Base-by-base conservation (phyloP, 2,329 filamentous ascomycete genomes). In the Cylindrodendrum hubeiense region DNA sequence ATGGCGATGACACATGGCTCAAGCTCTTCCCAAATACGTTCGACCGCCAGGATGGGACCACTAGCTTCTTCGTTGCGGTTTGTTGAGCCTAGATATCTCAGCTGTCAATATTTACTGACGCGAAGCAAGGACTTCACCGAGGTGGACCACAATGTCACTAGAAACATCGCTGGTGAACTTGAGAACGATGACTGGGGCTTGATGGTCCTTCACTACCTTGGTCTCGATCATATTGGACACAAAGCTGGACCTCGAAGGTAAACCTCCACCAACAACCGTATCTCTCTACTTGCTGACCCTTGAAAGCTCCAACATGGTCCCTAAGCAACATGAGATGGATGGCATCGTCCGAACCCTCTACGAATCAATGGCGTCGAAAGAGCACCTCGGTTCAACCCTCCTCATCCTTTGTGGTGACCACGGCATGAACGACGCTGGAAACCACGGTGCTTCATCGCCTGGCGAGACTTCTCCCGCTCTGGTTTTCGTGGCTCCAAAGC, bases 371-470 rank as follows among this genome's bases (percentile, higher is more conserved):
- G 86, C 92, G 74, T 85, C 85, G 4, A 82, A 92, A 60, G 77
- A 86, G 1, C 91, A 97, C 78, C 88, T 98, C 1, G 77, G 88
- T 33, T 92, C 92, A 5, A 94, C 95, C 0, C 82, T 99, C 2
- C 86, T 99, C 49, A 90, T 99, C 3, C 81, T 99, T 7, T 94
- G 91, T 61, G 96, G 96, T 60, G 97, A 99, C 74, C 96, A 99
- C 77, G 96, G 96, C n/a, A 99, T 99, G 96, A 99, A 98, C 72
- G 95, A 98, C 73, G 96, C 93, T 21, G 96, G 96, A 3, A 98
- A 98, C 71, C 96, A 99, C 77, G 96, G 96, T 30, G 96, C 95
- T 41, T 98, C 95, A 10, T 95, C 95, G 0, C 89, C 94, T 2
- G 95, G 96, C 46, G 96, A 99, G 82, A 98, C 96, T 2, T 98